Evolutionary conservation across 805 yeast species (phyloP).

Genomic region (Ogataea parapolymorpha): DNA sequence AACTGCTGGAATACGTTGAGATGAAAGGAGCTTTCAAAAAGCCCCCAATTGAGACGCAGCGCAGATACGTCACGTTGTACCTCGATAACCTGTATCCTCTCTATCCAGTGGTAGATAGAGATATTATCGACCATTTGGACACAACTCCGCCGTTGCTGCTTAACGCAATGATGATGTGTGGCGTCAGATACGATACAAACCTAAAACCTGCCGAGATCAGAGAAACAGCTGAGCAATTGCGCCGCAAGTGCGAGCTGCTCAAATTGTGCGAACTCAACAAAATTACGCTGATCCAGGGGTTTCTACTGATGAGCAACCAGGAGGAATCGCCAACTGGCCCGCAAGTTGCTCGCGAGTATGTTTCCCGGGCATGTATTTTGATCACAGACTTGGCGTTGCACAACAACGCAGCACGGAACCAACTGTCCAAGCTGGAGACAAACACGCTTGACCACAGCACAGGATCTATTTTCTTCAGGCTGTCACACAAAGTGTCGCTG

Average conservation of each 20-base stretch:
- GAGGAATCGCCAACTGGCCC: conserved; percentile 33
- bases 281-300: conserved; percentile 29
- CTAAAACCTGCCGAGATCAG: conserved; percentile 16
- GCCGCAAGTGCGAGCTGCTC: conserved; percentile 26
- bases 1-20: conserved; percentile 22
- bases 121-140: conserved; percentile 17
- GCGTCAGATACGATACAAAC: conserved; percentile 22
- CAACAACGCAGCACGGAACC: conserved; percentile 26
- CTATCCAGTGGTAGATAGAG: conserved; percentile 30
- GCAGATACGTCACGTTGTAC: conserved; percentile 20
- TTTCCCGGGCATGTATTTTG: conserved; percentile 26
- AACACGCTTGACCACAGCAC: conserved; percentile 2
- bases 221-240: conserved; percentile 22
- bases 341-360: conserved; percentile 22
- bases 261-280: conserved; percentile 28
- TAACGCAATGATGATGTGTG: conserved; percentile 29
- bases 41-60: conserved; percentile 24
- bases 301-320: conserved; percentile 26
- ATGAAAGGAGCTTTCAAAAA: conserved; percentile 26
- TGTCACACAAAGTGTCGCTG: conserved; percentile 23
- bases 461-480: conserved; percentile 14
- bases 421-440: conserved; percentile 7
- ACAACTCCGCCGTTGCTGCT: conserved; percentile 25
- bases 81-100: conserved; percentile 29
- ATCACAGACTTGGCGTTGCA: conserved; percentile 31